phyloP scores from a whole-genome alignment of 305 asterid species.

The Plantago coronopus region DNA sequence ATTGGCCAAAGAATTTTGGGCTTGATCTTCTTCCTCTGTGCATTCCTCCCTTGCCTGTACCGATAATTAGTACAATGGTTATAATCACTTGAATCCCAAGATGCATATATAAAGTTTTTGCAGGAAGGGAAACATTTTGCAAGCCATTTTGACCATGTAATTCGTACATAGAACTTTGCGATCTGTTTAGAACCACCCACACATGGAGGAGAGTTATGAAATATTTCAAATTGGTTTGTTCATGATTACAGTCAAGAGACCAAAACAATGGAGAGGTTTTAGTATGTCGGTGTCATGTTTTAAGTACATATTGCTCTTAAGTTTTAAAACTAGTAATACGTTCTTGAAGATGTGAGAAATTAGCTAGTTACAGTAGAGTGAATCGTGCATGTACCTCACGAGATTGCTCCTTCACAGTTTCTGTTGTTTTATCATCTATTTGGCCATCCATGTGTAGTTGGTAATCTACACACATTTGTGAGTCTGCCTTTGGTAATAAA shows the following conservation, averaged over 20 bases:
- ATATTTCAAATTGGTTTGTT: neutral
- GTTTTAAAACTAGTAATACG: neutral
- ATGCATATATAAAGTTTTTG: neutral
- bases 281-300: too few species aligned
- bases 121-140: neutral
- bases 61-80: neutral
- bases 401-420: slow-evolving; percentile 15
- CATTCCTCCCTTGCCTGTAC: neutral
- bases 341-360: neutral
- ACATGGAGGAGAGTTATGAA: too few species aligned
- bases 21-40: neutral
- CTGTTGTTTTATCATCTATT: slow-evolving; percentile 7
- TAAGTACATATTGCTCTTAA: neutral
- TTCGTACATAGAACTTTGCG: neutral
- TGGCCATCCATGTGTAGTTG: slow-evolving; percentile 10
- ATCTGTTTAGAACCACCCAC: too few species aligned
- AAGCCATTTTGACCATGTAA: neutral
- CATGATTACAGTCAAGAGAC: neutral
- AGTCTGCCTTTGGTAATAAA: slow-evolving; percentile 22
- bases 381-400: slow-evolving; percentile 1
- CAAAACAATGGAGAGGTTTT: too few species aligned
- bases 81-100: neutral
- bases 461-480: slow-evolving; percentile 3
- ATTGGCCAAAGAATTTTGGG: neutral
- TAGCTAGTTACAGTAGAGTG: neutral